A percentile compares a stretch with the other conserved stretches of the same genome.
Evolutionary conservation across 179 eudicot species (phyloP).

Genomic region (Beta macrorhiza): DNA sequence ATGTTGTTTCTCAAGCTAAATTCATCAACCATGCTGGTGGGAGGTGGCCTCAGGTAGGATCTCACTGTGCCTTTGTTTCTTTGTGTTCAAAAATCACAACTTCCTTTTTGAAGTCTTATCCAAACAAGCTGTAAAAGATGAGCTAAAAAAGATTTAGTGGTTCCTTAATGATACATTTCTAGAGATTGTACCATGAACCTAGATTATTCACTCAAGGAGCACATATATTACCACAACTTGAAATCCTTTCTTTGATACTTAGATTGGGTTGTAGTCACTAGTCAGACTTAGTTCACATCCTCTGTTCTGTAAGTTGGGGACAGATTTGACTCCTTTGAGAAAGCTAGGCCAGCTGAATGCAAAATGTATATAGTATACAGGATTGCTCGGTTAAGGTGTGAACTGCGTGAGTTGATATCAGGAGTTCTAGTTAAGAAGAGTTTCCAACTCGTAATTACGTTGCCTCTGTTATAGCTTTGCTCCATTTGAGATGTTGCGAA

Average conservation of each 20-base stretch:
- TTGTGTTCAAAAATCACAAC: background rate
- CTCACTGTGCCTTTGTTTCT: background rate
- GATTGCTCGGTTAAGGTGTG: background rate
- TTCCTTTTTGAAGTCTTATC: background rate
- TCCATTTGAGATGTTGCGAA: background rate
- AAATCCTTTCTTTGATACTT: background rate
- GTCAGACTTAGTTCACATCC: background rate
- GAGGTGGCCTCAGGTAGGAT: slow-evolving; percentile 83
- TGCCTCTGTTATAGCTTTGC: background rate
- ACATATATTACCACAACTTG: background rate
- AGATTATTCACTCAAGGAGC: background rate
- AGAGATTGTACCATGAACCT: background rate
- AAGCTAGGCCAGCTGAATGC: background rate
- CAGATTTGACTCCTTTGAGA: background rate
- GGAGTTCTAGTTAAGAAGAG: background rate
- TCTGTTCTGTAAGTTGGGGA: background rate
- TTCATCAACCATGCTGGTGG: slow-evolving; percentile 76
- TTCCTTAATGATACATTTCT: background rate
- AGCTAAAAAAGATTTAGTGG: background rate
- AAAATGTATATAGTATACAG: background rate
- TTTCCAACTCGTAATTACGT: background rate
- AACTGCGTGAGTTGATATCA: background rate
- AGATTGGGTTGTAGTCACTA: background rate
- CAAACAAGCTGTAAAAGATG: background rate
- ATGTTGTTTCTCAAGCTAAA: slow-evolving; percentile 57